Evolutionary conservation across 352 stramenopile species (phyloP).

Genomic region (Pseudoperonospora humuli): DNA sequence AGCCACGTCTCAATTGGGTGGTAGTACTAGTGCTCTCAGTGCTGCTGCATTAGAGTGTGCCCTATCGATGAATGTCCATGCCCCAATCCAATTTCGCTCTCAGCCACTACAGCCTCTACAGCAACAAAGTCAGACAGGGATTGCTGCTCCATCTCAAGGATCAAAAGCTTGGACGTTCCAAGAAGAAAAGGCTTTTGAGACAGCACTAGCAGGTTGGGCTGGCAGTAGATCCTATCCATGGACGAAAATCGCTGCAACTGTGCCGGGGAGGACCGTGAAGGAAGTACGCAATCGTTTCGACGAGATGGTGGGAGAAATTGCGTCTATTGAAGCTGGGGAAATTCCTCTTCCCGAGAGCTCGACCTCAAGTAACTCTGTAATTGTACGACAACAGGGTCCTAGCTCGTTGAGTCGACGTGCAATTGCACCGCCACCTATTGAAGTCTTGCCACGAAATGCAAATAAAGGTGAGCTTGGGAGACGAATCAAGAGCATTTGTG

Average conservation of each 20-base stretch:
- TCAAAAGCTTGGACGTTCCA: slow-evolving; percentile 70
- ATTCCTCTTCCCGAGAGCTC: slow-evolving; percentile 2
- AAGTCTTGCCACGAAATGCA: slow-evolving; percentile 31
- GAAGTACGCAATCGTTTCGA: slow-evolving; percentile 69
- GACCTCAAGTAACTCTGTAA: not conserved
- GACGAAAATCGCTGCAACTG: slow-evolving; percentile 56
- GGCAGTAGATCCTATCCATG: slow-evolving; percentile 63
- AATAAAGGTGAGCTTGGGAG: slow-evolving; percentile 26
- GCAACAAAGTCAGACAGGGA: slow-evolving; percentile 10
- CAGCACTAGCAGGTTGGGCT: slow-evolving; percentile 50
- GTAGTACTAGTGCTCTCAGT: slow-evolving; percentile 12
- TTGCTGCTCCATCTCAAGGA: slow-evolving; percentile 10
- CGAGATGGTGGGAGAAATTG: slow-evolving; percentile 66
- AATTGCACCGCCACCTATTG: slow-evolving; percentile 54
- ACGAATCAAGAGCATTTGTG: slow-evolving; percentile 1
- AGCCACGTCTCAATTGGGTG: not conserved
- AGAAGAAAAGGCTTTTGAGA: slow-evolving; percentile 80
- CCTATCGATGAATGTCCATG: slow-evolving; percentile 17
- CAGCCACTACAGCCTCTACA: slow-evolving; percentile 11
- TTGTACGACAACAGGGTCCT: slow-evolving; percentile 6
- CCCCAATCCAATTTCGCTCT: slow-evolving; percentile 7
- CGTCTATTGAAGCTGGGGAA: slow-evolving; percentile 42
- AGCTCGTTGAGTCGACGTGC: slow-evolving; percentile 44
- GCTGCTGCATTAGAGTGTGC: slow-evolving; percentile 23
- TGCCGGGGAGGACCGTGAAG: slow-evolving; percentile 69